These are phyloP conservation scores for Papilionanthe hybrid DNA, from an alignment of 116 monocot species.

Conservation along the genomic window DNA sequence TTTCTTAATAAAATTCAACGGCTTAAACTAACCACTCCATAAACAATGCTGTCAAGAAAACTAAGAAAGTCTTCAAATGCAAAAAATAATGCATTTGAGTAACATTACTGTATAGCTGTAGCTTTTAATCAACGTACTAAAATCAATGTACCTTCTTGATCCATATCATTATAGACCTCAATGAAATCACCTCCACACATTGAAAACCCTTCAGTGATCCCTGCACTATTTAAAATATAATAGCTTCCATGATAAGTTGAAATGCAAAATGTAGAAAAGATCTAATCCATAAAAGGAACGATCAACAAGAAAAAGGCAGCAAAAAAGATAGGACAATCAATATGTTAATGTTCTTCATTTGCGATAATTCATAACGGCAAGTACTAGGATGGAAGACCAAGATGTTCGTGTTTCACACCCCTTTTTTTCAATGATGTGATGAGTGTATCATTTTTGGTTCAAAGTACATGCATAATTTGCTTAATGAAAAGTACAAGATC, in stretches of 20 bases:
- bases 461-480: neutral
- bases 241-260: neutral
- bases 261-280: neutral
- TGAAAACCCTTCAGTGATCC: slow-evolving; percentile 95
- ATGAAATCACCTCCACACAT: slow-evolving; percentile 99
- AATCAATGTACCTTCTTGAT: slow-evolving; percentile 64
- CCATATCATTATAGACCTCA: slow-evolving; percentile 77
- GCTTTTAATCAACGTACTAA: no score
- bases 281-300: neutral
- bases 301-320: neutral
- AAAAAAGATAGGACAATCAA: neutral
- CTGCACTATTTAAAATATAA: slow-evolving; percentile 60
- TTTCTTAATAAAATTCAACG: neutral
- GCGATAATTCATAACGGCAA: neutral
- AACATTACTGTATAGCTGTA: no score
- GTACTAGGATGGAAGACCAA: neutral
- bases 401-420: neutral
- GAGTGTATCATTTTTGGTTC: neutral
- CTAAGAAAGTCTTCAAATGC: neutral
- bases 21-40: neutral
- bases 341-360: neutral
- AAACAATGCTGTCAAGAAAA: neutral
- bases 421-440: neutral
- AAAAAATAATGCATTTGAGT: neutral
- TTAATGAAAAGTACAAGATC: neutral